Evolutionary conservation across 352 stramenopile genomes (phyloP), one percentile per base, ranked within the genome.

Genomic region (Phytophthora constricta): DNA sequence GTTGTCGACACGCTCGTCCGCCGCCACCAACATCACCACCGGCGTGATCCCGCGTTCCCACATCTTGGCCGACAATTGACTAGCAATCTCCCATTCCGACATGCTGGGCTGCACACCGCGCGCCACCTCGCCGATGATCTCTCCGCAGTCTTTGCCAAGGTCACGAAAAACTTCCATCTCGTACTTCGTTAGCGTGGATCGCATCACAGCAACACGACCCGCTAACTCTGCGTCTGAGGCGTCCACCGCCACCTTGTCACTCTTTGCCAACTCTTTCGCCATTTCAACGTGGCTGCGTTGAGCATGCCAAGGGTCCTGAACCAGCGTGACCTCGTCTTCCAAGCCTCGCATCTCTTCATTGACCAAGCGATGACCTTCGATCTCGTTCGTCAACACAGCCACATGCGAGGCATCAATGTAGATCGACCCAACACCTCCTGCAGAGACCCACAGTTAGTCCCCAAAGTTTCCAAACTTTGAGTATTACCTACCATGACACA

Each of bases 281-380:
- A 88, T 52, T 0, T 71, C 67, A 11, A 53, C 19, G 14, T 61
- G 54, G 34, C 58, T 77, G 16, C 67, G 66, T 51, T 79, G 68
- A 17, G 68, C 76, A 49, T 89, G 75, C 82, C 84, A 93, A 22
- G 80, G 78, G 54, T 90, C 77, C 49, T 78, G 57, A 20, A 84
- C 70, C 13, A 87, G 70, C 48, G 61, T 74, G 50, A 89, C 45
- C 3, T 78, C 62, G 5, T 48, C 43, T 45, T 87, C 61, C 5
- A 93, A 74, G 1, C 80, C 84, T 50, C 74, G 67, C 41, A 93
- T 72, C 62, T 91, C 84, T 52, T 93, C 80, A 50, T 89, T 71
- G n/a, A 90, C 64, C 26, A 93, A 58, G 4, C 78, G 83, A 60
- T 93, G 80, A 27, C 82, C 84, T 72, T 93, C 84, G 27, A 93